Percentiles rank a stretch among this genome's conserved stretches.
These are phyloP conservation scores for Aspergillus japonicus DNA, from an alignment of 2,329 filamentous ascomycete genomes.

Conservation along the genomic window DNA sequence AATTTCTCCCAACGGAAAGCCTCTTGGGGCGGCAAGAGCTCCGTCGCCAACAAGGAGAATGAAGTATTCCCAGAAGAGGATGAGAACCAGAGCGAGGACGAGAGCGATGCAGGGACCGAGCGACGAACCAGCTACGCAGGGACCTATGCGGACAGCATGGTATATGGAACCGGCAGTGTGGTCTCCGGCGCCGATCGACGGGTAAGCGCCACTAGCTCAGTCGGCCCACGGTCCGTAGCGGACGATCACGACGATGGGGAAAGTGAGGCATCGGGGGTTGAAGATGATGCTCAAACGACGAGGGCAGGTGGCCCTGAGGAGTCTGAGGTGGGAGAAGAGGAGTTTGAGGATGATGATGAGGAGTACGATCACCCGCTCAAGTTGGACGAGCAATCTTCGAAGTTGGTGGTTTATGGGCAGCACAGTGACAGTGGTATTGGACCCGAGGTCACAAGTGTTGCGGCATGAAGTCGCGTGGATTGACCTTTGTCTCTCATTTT, in stretches of 20 bases:
- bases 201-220: slow-evolving; percentile 42
- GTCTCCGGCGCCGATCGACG: slow-evolving; percentile 40
- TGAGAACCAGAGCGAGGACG: slow-evolving; percentile 47
- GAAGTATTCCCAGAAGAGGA: slow-evolving; percentile 63
- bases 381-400: slow-evolving; percentile 23
- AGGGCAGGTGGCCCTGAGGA: slow-evolving; percentile 18
- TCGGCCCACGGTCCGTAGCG: slow-evolving; percentile 23
- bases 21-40: slow-evolving; percentile 62
- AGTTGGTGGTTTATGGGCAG: slow-evolving; percentile 30
- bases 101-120: slow-evolving; percentile 53
- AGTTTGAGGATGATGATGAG: slow-evolving; percentile 14
- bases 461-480: slow-evolving; percentile 10
- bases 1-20: slow-evolving; percentile 62
- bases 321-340: no score
- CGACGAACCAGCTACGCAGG: slow-evolving; percentile 45
- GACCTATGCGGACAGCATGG: slow-evolving; percentile 44
- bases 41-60: slow-evolving; percentile 59
- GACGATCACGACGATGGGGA: slow-evolving; percentile 24
- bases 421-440: slow-evolving; percentile 33
- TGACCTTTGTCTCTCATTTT: not conserved
- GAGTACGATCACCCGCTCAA: slow-evolving; percentile 12
- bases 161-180: slow-evolving; percentile 41
- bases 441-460: slow-evolving; percentile 27
- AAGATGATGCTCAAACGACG: slow-evolving; percentile 18
- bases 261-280: slow-evolving; percentile 4